These are phyloP conservation scores for Pulveroboletus frians DNA, from an alignment of 768 basidiomycete genomes.

Conservation along the genomic window DNA sequence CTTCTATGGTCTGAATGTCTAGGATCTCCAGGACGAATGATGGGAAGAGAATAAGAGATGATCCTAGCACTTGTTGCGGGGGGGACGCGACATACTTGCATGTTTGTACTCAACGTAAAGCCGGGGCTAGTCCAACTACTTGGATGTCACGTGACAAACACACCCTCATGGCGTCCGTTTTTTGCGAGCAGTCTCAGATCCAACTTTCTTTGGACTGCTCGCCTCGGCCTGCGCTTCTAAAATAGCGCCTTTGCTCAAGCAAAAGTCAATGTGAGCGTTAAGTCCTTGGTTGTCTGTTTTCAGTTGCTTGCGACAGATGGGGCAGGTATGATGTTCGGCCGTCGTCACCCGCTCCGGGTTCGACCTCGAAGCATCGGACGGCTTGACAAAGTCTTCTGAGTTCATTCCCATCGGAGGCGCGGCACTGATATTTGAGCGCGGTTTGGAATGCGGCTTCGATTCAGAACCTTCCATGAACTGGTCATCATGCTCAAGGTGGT, in stretches of 20 bases:
- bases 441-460: slow-evolving; percentile 9
- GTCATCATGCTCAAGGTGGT: slow-evolving; percentile 8
- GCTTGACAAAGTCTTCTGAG: background rate
- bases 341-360: slow-evolving; percentile 1
- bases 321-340: slow-evolving; percentile 47
- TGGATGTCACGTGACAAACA: slow-evolving; percentile 16
- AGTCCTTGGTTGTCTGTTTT: slow-evolving; percentile 70
- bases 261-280: slow-evolving; percentile 88
- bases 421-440: slow-evolving; percentile 2
- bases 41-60: background rate
- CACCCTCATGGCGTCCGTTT: slow-evolving; percentile 11
- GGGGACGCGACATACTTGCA: slow-evolving; percentile 24
- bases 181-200: background rate
- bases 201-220: slow-evolving; percentile 15
- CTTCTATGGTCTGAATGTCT: background rate
- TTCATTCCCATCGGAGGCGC: background rate
- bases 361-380: slow-evolving; percentile 14
- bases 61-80: background rate
- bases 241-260: slow-evolving; percentile 76
- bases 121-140: background rate
- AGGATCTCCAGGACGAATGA: background rate
- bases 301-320: slow-evolving; percentile 61
- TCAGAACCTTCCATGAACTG: slow-evolving; percentile 6
- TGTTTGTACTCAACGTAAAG: slow-evolving; percentile 12
- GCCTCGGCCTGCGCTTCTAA: slow-evolving; percentile 53